Evolutionary conservation across 345 rosid genomes (phyloP), one percentile per base, ranked within the genome.

Genomic region (Salix viminalis): DNA sequence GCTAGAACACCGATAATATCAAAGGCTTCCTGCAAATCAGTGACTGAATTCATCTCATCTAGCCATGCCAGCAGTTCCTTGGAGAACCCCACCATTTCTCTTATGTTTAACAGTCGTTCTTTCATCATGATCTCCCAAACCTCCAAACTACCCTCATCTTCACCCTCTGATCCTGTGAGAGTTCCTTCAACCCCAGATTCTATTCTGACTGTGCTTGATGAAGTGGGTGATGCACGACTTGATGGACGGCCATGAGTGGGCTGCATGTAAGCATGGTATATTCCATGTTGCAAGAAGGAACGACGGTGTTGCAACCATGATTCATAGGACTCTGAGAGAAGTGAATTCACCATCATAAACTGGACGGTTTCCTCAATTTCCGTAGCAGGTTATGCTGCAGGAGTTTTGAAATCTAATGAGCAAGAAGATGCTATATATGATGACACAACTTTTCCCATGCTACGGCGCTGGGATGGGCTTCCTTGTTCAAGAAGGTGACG

Each of bases 291-390:
- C 83, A 96, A 76, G 79, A 96, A 96, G 79, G 90, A 84, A 21
- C 89, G 87, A 32, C 98, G 93, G 76, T 96, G 97, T 48, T 92
- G 94, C 77, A 90, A 79, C 99, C 98, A 96, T 21, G 97, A 89
- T 67, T 94, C 94, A n/a, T 93, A 92, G 19, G 99, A 88, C 77
- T 93, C 97, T 0, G 97, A 90, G 1, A 96, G 92, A 67, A 96
- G 93, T 16, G 98, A 96, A 82, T 92, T 90, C 56, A 96, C 98
- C 99, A 96, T 96, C 98, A 92, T 96, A 80, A 93, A 92, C 79
- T 96, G 98, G 66, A 92, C 95, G 0, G 97, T 93, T 83, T 91
- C 97, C 75, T 96, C 94, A 0, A 91, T 89, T 81, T 96, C 96
- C 2, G 82, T 66, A 4, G 94, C 77, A 70, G 91, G 81, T 74